These are phyloP conservation scores for Aquilaria sinensis DNA, from an alignment of 345 rosid genomes.

Conservation along the genomic window DNA sequence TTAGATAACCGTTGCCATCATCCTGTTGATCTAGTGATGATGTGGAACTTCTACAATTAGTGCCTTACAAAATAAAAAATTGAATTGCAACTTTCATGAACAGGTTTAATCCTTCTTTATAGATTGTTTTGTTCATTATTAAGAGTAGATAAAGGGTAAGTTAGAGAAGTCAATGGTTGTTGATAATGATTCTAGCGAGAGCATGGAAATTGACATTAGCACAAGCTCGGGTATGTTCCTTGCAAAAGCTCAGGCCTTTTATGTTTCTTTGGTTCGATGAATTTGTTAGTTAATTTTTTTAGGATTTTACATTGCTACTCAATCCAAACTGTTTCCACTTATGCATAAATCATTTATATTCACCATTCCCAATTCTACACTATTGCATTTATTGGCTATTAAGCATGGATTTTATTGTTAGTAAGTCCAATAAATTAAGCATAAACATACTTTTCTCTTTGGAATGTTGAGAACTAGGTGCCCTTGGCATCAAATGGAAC, in stretches of 20 bases:
- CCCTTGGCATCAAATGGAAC: no score
- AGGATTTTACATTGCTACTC: neutral
- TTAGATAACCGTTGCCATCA: conserved; percentile 79
- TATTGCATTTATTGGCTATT: no score
- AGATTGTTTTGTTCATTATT: conserved; percentile 1
- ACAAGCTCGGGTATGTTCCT: conserved; percentile 97
- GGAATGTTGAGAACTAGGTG: no score
- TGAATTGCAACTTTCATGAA: neutral
- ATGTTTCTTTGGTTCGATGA: neutral
- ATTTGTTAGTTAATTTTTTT: neutral
- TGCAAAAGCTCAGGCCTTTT: conserved; percentile 57
- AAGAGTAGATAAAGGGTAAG: conserved; percentile 60
- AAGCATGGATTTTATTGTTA: no score
- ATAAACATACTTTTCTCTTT: no score
- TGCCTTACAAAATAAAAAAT: no score
- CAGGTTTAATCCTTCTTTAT: conserved; percentile 5
- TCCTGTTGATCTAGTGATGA: conserved; percentile 58
- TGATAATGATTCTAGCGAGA: conserved; percentile 80
- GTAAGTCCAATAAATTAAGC: no score
- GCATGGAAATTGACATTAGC: conserved; percentile 68
- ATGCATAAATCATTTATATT: no score
- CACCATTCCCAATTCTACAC: no score
- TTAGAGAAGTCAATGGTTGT: conserved; percentile 91
- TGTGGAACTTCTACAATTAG: neutral
- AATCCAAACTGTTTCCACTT: no score